Conservation (phyloP, 768 basidiomycete species). For the Pisolithus sp. region DNA sequence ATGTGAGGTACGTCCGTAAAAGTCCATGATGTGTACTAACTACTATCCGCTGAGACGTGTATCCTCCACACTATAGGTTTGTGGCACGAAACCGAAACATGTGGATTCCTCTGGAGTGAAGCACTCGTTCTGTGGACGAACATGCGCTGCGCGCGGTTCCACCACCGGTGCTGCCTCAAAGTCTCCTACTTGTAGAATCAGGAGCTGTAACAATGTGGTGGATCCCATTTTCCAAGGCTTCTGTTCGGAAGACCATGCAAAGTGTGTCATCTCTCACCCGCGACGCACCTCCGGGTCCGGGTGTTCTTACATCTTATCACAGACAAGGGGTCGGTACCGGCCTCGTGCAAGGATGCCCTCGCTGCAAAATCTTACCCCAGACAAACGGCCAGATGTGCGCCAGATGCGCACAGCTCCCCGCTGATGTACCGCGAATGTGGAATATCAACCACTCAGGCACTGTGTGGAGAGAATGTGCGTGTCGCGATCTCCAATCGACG, state of each 20-base stretch:
- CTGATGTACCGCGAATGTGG: constrained; percentile 38
- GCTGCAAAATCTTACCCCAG: constrained; percentile 44
- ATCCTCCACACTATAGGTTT: constrained; percentile 34
- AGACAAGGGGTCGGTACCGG: constrained; percentile 50
- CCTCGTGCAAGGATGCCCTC: constrained; percentile 42
- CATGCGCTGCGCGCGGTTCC: constrained; percentile 41
- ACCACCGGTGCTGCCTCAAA: constrained; percentile 29
- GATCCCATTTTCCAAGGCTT: constrained; percentile 46
- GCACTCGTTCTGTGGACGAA: constrained; percentile 57
- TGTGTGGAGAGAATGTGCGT: constrained; percentile 48
- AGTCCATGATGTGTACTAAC: constrained; percentile 11
- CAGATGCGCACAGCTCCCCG: constrained; percentile 42
- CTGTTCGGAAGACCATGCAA: constrained; percentile 55
- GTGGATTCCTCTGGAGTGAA: constrained; percentile 49
- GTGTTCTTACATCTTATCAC: constrained; percentile 3
- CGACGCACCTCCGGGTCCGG: constrained; percentile 2
- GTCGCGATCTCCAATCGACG: constrained; percentile 10
- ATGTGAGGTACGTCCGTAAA: constrained; percentile 20
- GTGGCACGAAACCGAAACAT: constrained; percentile 55
- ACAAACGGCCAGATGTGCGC: constrained; percentile 42
- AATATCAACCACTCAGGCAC: constrained; percentile 42
- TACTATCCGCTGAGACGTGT: constrained; percentile 7
- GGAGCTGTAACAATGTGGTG: constrained; percentile 45
- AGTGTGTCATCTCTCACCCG: constrained; percentile 29
- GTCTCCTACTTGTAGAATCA: constrained; percentile 40